phyloP scores from a whole-genome alignment of 2,329 filamentous ascomycete species.

The Apiospora kogelbergensis region DNA sequence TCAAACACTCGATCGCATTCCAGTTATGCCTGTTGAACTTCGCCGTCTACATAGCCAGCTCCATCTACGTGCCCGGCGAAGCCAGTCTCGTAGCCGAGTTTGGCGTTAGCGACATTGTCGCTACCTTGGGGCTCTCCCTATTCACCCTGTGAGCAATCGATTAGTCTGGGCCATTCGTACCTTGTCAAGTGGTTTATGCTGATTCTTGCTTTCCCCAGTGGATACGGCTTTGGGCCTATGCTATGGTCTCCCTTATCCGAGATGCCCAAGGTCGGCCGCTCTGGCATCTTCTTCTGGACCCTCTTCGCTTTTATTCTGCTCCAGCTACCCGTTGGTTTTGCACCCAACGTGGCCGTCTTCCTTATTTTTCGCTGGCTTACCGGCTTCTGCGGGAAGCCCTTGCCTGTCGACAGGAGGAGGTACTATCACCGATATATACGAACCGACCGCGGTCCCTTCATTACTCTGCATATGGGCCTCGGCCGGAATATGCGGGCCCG shows the following conservation, averaged over 20 bases:
- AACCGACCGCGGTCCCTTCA: slow-evolving; percentile 20
- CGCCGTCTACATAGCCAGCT: slow-evolving; percentile 24
- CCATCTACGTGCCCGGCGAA: slow-evolving; percentile 25
- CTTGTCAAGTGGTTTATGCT: neutral
- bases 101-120: slow-evolving; percentile 19
- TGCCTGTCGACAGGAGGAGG: slow-evolving; percentile 18
- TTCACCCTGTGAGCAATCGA: slow-evolving; percentile 26
- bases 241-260: slow-evolving; percentile 59
- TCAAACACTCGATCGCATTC: slow-evolving; percentile 35
- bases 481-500: slow-evolving; percentile 28
- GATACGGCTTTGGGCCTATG: slow-evolving; percentile 43
- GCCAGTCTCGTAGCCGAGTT: slow-evolving; percentile 20
- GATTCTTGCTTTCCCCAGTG: slow-evolving; percentile 20
- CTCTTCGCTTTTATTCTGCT: slow-evolving; percentile 59
- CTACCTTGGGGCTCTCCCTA: slow-evolving; percentile 25
- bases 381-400: slow-evolving; percentile 23
- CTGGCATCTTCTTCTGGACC: slow-evolving; percentile 56
- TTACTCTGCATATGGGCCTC: slow-evolving; percentile 44
- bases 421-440: slow-evolving; percentile 18
- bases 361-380: slow-evolving; percentile 29
- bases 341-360: slow-evolving; percentile 23
- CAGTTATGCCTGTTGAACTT: slow-evolving; percentile 28
- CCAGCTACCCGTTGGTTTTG: slow-evolving; percentile 47
- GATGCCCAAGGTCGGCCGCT: slow-evolving; percentile 57
- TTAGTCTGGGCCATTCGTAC: slow-evolving; percentile 33